These are phyloP conservation scores for Pythium rishiriense DNA, from an alignment of 352 stramenopile genomes.

Conservation along the genomic window DNA sequence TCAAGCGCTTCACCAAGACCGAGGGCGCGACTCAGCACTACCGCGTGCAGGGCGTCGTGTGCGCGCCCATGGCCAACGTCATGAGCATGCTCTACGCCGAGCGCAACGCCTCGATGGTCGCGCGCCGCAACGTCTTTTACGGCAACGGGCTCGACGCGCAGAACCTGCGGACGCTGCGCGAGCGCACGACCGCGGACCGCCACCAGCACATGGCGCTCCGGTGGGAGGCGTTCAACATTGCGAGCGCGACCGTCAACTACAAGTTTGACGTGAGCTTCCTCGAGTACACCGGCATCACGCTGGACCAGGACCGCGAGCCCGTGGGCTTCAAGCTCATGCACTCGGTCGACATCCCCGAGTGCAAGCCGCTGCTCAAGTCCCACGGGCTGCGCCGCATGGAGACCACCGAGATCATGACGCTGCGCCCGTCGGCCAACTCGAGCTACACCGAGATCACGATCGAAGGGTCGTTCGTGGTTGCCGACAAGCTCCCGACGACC, in stretches of 20 bases:
- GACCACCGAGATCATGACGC: conserved; percentile 51
- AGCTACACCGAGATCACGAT: conserved; percentile 60
- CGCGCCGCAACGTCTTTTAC: conserved; percentile 54
- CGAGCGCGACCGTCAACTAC: conserved; percentile 44
- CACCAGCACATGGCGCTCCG: conserved; percentile 70
- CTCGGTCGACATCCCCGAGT: conserved; percentile 56
- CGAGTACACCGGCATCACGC: conserved; percentile 67
- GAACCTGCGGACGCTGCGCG: conserved; percentile 55
- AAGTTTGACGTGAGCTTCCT: conserved; percentile 70
- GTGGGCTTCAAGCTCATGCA: conserved; percentile 69
- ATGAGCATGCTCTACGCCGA: conserved; percentile 67
- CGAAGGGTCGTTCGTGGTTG: conserved; percentile 43
- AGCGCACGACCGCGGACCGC: conserved; percentile 41
- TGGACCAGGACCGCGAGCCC: conserved; percentile 48
- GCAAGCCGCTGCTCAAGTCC: conserved; percentile 57
- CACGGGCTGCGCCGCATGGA: conserved; percentile 58
- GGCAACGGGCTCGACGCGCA: conserved; percentile 61
- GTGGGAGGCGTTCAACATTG: conserved; percentile 69
- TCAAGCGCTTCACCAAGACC: conserved; percentile 59
- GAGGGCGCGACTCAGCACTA: conserved; percentile 49
- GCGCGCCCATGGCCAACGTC: conserved; percentile 52
- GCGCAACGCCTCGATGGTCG: conserved; percentile 39
- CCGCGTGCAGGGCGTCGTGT: conserved; percentile 55
- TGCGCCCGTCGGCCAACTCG: conserved; percentile 40
- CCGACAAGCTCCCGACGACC: conserved; percentile 40